Evolutionary conservation across 371 early-diverging fungal species (phyloP).

Genomic region (Rhizomucor pusillus): DNA sequence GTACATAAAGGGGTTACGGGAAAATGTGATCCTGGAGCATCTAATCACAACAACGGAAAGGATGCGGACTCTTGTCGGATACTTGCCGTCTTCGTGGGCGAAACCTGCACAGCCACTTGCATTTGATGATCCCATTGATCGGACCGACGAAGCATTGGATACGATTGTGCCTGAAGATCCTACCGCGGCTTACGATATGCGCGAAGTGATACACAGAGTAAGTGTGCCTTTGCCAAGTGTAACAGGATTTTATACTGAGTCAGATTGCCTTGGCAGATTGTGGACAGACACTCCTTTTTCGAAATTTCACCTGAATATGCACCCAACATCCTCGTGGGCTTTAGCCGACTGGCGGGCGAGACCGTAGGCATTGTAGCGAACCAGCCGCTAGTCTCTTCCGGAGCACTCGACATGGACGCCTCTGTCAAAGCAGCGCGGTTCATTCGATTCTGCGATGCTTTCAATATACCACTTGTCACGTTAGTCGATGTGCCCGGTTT

Average conservation of each 20-base stretch:
- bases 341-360: slow-evolving; percentile 84
- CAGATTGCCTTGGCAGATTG: slow-evolving; percentile 42
- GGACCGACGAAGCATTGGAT: slow-evolving; percentile 82
- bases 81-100: slow-evolving; percentile 84
- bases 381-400: slow-evolving; percentile 94
- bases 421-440: slow-evolving; percentile 96
- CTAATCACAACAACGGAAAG: slow-evolving; percentile 5
- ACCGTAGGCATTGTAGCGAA: slow-evolving; percentile 95
- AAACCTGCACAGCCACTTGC: slow-evolving; percentile 64
- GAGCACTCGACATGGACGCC: slow-evolving; percentile 94
- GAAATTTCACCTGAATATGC: slow-evolving; percentile 94
- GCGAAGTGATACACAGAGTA: slow-evolving; percentile 79
- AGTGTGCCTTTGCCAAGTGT: no score
- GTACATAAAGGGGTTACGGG: slow-evolving; percentile 4
- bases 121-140: slow-evolving; percentile 70
- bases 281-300: slow-evolving; percentile 86
- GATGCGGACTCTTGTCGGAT: slow-evolving; percentile 86
- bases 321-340: slow-evolving; percentile 91
- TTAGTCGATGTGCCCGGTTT: slow-evolving; percentile 99
- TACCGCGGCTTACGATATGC: slow-evolving; percentile 95
- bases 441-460: slow-evolving; percentile 96
- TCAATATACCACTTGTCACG: slow-evolving; percentile 91
- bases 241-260: no score
- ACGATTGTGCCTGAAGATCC: slow-evolving; percentile 87
- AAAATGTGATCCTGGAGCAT: background rate